phyloP scores from a whole-genome alignment of 805 yeast species.

The Naumovozyma dairenensis region DNA sequence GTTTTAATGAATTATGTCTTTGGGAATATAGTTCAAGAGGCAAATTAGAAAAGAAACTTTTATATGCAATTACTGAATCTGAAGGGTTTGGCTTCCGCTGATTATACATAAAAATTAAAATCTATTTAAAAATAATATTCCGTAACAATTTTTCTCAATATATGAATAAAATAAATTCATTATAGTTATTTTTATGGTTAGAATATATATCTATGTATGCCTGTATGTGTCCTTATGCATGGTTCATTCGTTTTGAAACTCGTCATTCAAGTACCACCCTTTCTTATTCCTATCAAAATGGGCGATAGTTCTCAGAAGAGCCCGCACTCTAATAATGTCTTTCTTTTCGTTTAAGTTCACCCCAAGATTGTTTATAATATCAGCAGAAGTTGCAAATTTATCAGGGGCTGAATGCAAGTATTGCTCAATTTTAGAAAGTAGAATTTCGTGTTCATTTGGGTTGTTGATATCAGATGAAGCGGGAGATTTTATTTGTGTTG shows the following conservation, averaged over 20 bases:
- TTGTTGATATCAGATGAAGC: background rate
- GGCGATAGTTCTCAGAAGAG: conserved; percentile 59
- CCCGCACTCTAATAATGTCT: conserved; percentile 52
- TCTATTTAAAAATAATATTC: too few species aligned
- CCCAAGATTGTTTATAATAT: conserved; percentile 33
- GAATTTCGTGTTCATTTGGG: conserved; percentile 3
- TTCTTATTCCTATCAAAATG: conserved; percentile 48
- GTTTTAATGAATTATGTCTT: conserved; percentile 82
- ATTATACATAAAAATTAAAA: too few species aligned
- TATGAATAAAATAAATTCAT: background rate
- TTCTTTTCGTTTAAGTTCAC: conserved; percentile 37
- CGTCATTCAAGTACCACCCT: conserved; percentile 60
- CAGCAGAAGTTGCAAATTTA: conserved; percentile 39
- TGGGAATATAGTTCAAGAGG: conserved; percentile 51
- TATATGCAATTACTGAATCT: conserved; percentile 64
- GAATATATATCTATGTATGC: too few species aligned
- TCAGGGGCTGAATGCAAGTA: conserved; percentile 32
- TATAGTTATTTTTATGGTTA: background rate
- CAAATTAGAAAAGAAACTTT: conserved; percentile 48
- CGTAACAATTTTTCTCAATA: background rate
- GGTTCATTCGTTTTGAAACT: conserved; percentile 28
- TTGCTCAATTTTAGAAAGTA: conserved; percentile 26
- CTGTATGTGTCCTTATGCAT: background rate
- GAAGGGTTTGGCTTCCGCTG: conserved; percentile 69
- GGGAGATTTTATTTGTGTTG: conserved; percentile 11